phyloP scores from a whole-genome alignment of 1,284 basidiomycete species.

The Boletus hoseneyae region DNA sequence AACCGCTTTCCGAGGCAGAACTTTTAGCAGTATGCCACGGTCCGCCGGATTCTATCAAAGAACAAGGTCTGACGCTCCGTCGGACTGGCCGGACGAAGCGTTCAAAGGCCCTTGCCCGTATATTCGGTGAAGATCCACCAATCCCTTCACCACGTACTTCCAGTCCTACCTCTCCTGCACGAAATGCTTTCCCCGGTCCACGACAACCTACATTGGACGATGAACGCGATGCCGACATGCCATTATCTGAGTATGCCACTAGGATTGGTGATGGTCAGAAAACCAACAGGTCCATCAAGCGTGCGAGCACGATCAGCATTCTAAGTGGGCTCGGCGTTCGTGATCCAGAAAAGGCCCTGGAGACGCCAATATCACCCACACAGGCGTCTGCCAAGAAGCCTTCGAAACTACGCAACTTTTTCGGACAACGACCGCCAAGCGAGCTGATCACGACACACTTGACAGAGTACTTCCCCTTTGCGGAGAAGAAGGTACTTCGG shows the following conservation, averaged over 20 bases:
- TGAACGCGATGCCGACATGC: slow-evolving; percentile 40
- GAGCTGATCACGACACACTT: slow-evolving; percentile 97
- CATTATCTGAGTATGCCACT: slow-evolving; percentile 25
- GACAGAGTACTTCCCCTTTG: slow-evolving; percentile 93
- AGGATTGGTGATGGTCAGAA: slow-evolving; percentile 15
- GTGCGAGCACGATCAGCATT: slow-evolving; percentile 92
- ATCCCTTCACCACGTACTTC: slow-evolving; percentile 20
- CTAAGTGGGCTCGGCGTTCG: slow-evolving; percentile 88
- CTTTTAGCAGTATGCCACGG: slow-evolving; percentile 85
- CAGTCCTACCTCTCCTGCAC: slow-evolving; percentile 36
- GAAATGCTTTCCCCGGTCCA: slow-evolving; percentile 17
- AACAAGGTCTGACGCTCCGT: slow-evolving; percentile 79
- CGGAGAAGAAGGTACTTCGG: slow-evolving; percentile 87
- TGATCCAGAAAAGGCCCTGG: slow-evolving; percentile 62
- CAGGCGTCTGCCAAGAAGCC: slow-evolving; percentile 44
- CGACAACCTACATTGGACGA: slow-evolving; percentile 34
- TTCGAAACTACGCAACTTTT: slow-evolving; percentile 90
- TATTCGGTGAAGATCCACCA: slow-evolving; percentile 57
- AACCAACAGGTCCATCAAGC: slow-evolving; percentile 71
- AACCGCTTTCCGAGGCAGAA: slow-evolving; percentile 80
- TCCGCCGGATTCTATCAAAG: slow-evolving; percentile 76
- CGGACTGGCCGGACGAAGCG: slow-evolving; percentile 41
- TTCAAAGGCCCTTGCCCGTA: slow-evolving; percentile 47
- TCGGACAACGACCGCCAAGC: slow-evolving; percentile 95
- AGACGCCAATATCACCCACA: slow-evolving; percentile 44